These are phyloP conservation scores for Phanerodontia chrysosporium DNA, from an alignment of 768 basidiomycete species.

Conservation along the genomic window DNA sequence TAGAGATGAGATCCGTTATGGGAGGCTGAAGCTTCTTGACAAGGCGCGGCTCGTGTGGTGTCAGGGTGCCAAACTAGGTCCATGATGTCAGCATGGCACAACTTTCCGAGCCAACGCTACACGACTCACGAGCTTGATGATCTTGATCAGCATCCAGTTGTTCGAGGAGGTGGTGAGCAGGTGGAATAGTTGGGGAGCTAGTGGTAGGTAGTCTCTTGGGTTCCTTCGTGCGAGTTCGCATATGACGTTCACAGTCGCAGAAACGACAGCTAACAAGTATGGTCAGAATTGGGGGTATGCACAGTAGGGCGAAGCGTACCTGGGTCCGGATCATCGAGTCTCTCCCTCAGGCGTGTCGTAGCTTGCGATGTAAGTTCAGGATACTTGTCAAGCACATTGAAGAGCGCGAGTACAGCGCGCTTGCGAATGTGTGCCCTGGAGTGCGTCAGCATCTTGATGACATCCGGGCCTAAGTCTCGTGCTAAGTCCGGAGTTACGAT, in stretches of 20 bases:
- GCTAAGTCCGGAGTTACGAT: conserved; percentile 85
- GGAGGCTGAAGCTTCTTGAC: conserved; percentile 93
- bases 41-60: conserved; percentile 87
- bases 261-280: conserved; percentile 68
- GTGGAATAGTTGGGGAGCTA: conserved; percentile 92
- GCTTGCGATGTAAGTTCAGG: conserved; percentile 71
- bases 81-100: neutral
- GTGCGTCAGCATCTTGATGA: conserved; percentile 85
- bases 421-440: conserved; percentile 87
- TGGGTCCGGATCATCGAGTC: conserved; percentile 73
- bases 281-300: neutral
- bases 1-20: conserved; percentile 92
- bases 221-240: conserved; percentile 85
- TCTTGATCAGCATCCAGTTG: conserved; percentile 99
- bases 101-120: too few relatives aligned
- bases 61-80: conserved; percentile 83
- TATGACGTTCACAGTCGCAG: conserved; percentile 89
- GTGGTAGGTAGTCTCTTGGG: conserved; percentile 73
- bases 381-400: conserved; percentile 76
- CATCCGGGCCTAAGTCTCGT: conserved; percentile 83
- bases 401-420: conserved; percentile 80
- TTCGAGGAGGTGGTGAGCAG: conserved; percentile 91
- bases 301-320: conserved; percentile 39
- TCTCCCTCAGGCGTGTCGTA: conserved; percentile 70
- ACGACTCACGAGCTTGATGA: conserved; percentile 91